Base-by-base conservation (phyloP, 371 early-diverging fungal genomes). In the Lichtheimia hyalospora region DNA sequence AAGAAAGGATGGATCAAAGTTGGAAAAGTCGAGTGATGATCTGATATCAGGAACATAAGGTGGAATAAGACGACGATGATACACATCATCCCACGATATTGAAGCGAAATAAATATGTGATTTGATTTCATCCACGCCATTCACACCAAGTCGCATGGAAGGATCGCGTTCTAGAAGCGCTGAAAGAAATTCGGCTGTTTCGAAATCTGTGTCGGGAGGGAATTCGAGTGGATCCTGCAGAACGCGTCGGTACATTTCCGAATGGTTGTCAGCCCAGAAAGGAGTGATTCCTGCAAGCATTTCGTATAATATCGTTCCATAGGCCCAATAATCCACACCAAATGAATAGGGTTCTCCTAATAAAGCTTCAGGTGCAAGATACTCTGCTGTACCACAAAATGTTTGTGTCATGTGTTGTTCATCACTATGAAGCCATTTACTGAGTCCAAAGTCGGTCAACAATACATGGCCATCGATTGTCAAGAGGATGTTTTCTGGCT, bases 271-370 rank as follows among this genome's bases (percentile, higher is more conserved):
- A 8, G 88, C 89, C 84, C 90, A 92, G 68, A 90, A 93, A 0
- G 93, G 93, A 0, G 93, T 92, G 58, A 84, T 81, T 0, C 93
- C 93, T 18, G 83, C 83, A 43, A 91, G 28, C 80, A 92, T 88
- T 65, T 91, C 96, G 64, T 92, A 99, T 43, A 97, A 79, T 28
- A 98, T 82, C 0, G 97, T 92, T 1, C 99, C 99, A 10, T 97
- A 82, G 24, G 95, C 89, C 99, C 99, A 99, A 85, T 96, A 89
- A 74, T 99, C 99, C 13, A 95, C 95, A n/a, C 84, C 85, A 64
- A 88, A 90, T 3, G 92, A 92, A 61, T 97, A 97, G 23, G 87
- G 82, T 8, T 85, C 81, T 0, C 91, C 92, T 23, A 79, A 62
- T 12, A 99, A 77, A 20, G 96, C 90, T 69, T 98, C 99, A 0